These are phyloP conservation scores for Elsinoe necatrix DNA, from an alignment of 2,329 filamentous ascomycete genomes.

Conservation along the genomic window DNA sequence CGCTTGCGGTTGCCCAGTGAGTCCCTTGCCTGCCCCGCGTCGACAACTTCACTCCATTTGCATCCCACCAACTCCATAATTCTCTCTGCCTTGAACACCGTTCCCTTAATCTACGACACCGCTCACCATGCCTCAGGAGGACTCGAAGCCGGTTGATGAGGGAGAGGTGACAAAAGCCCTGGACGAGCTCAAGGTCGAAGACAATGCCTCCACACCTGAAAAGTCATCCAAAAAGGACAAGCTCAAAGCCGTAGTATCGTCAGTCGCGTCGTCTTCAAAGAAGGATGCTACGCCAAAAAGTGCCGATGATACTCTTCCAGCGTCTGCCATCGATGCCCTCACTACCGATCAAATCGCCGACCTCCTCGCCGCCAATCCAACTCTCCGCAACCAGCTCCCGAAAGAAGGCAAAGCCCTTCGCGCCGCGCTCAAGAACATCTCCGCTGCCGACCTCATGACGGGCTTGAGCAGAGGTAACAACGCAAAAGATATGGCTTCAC, in stretches of 20 bases:
- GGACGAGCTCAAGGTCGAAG: conserved; percentile 40
- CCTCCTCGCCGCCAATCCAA: conserved; percentile 18
- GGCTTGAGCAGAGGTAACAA: conserved; percentile 77
- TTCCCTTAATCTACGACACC: not conserved
- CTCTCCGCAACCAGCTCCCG: conserved; percentile 16
- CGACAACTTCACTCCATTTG: not conserved
- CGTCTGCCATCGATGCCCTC: conserved; percentile 15
- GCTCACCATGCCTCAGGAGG: conserved; percentile 44
- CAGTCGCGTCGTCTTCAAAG: conserved; percentile 15
- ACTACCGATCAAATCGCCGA: conserved; percentile 16
- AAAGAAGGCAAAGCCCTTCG: conserved; percentile 23
- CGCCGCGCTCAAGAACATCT: conserved; percentile 53
- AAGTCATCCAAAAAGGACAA: conserved; percentile 52
- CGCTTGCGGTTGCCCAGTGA: not conserved
- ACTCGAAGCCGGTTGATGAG: conserved; percentile 55
- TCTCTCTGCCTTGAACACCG: not conserved
- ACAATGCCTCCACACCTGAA: conserved; percentile 4
- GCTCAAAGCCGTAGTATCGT: conserved; percentile 33
- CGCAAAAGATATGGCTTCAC: conserved; percentile 89
- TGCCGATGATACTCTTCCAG: conserved; percentile 16
- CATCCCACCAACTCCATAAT: not conserved
- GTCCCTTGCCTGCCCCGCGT: not conserved
- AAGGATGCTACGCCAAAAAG: conserved; percentile 16
- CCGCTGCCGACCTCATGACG: conserved; percentile 63
- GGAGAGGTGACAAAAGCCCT: conserved; percentile 38